phyloP scores from a whole-genome alignment of 225 moss, liverwort and hornwort genomes.

The Neckera pumila region DNA sequence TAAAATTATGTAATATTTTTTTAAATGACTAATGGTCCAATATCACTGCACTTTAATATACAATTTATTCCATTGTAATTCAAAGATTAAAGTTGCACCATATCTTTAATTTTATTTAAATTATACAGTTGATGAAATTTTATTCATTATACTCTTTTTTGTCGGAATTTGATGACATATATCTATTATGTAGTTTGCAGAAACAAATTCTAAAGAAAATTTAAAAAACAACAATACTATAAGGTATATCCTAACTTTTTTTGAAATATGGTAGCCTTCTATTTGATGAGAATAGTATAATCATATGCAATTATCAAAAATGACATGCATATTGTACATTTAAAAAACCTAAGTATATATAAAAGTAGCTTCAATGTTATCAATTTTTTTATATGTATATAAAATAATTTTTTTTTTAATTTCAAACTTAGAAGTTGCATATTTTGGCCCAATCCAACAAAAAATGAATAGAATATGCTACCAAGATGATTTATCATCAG shows the following conservation, averaged over 20 bases:
- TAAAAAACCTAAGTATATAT: not conserved
- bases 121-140: not conserved
- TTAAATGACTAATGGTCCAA: not conserved
- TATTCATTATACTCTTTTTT: not conserved
- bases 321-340: not conserved
- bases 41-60: not conserved
- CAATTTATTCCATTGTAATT: not conserved
- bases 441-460: too few relatives aligned
- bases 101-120: not conserved
- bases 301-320: not conserved
- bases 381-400: not conserved
- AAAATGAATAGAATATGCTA: not conserved
- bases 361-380: not conserved
- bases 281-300: not conserved
- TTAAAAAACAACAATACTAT: not conserved
- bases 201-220: not conserved
- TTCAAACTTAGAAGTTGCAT: not conserved
- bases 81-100: not conserved
- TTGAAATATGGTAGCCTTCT: not conserved
- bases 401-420: not conserved
- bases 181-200: conserved; percentile 6
- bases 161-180: not conserved
- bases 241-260: not conserved
- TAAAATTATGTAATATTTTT: not conserved
- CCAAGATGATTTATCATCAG: too few relatives aligned